Conservation (phyloP, 352 stramenopile genomes). For the Aphanomyces stellatus region DNA sequence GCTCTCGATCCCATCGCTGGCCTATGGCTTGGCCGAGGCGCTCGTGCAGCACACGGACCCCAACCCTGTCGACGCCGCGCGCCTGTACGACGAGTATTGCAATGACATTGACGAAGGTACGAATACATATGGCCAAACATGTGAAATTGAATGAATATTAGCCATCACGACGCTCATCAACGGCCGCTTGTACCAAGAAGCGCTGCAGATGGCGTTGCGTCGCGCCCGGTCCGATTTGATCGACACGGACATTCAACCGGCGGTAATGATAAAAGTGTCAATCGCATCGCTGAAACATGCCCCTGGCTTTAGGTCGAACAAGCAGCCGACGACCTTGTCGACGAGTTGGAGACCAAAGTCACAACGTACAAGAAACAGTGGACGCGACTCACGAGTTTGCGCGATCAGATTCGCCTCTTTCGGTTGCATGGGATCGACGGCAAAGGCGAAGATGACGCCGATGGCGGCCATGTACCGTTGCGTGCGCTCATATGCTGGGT, state of each 20-base stretch:
- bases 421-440: slow-evolving; percentile 70
- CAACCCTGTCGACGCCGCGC: slow-evolving; percentile 31
- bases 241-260: slow-evolving; percentile 61
- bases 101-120: slow-evolving; percentile 51
- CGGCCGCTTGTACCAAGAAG: slow-evolving; percentile 50
- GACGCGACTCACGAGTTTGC: slow-evolving; percentile 50
- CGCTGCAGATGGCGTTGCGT: slow-evolving; percentile 44
- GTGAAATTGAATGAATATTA: neutral
- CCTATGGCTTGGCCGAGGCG: slow-evolving; percentile 43
- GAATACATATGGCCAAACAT: neutral
- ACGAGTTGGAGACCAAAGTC: slow-evolving; percentile 40
- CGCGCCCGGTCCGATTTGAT: slow-evolving; percentile 51
- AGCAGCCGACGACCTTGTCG: slow-evolving; percentile 30
- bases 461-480: slow-evolving; percentile 11
- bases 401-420: slow-evolving; percentile 69
- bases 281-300: neutral
- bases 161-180: slow-evolving; percentile 48
- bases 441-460: slow-evolving; percentile 30
- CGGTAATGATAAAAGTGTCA: slow-evolving; percentile 11
- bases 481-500: neutral
- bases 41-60: slow-evolving; percentile 34
- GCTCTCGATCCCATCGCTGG: slow-evolving; percentile 30
- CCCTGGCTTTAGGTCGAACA: slow-evolving; percentile 26
- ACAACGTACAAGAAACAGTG: slow-evolving; percentile 44
- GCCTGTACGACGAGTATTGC: slow-evolving; percentile 69